Conservation (phyloP, 768 basidiomycete species). For the Dictyophora rubrovolvata region DNA sequence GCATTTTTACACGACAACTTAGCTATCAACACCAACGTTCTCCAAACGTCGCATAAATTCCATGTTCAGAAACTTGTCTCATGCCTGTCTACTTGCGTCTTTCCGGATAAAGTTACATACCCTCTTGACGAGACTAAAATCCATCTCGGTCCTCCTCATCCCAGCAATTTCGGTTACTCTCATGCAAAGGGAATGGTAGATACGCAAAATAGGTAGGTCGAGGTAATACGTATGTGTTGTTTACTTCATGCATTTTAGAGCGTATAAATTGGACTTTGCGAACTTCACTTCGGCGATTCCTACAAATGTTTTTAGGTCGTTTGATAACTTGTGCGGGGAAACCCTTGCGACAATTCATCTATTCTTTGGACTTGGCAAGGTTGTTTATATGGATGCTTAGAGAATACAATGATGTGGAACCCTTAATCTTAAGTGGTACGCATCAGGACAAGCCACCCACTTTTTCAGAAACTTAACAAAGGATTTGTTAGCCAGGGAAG, state of each 20-base stretch:
- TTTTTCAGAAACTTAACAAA: too few species aligned
- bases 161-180: slow-evolving; percentile 94
- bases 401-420: slow-evolving; percentile 88
- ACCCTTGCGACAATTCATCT: slow-evolving; percentile 92
- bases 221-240: too few species aligned
- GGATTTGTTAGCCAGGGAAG: slow-evolving; percentile 61
- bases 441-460: slow-evolving; percentile 1
- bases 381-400: slow-evolving; percentile 88
- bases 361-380: slow-evolving; percentile 91
- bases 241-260: slow-evolving; percentile 33
- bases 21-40: slow-evolving; percentile 90
- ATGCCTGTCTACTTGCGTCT: slow-evolving; percentile 94
- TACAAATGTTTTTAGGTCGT: slow-evolving; percentile 91
- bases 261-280: slow-evolving; percentile 90
- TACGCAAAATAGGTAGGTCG: slow-evolving; percentile 74
- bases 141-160: slow-evolving; percentile 85
- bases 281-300: slow-evolving; percentile 97
- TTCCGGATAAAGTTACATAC: slow-evolving; percentile 90
- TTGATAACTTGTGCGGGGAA: slow-evolving; percentile 94
- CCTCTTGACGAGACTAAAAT: slow-evolving; percentile 91
- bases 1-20: slow-evolving; percentile 93
- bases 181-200: slow-evolving; percentile 95
- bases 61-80: slow-evolving; percentile 76
- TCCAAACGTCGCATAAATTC: slow-evolving; percentile 61
- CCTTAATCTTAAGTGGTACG: slow-evolving; percentile 81